These are phyloP conservation scores for Rhizopus stolonifer DNA, from an alignment of 371 early-diverging fungal species.

Conservation along the genomic window DNA sequence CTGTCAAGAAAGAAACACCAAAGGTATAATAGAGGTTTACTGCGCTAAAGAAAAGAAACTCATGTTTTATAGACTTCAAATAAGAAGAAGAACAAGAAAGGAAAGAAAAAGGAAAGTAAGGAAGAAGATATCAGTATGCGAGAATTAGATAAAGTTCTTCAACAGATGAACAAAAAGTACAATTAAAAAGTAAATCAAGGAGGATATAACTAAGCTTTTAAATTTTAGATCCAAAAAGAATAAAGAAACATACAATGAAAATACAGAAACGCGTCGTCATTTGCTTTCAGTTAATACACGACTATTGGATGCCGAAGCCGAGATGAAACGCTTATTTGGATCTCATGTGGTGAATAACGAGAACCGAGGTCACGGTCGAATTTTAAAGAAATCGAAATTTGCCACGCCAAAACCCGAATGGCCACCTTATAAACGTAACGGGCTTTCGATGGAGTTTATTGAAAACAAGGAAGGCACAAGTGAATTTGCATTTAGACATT, in stretches of 20 bases:
- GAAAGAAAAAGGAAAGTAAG: slow-evolving; percentile 45
- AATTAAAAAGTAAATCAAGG: background rate
- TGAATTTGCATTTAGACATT: slow-evolving; percentile 69
- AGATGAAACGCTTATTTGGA: slow-evolving; percentile 89
- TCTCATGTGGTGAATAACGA: slow-evolving; percentile 70
- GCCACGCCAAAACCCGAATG: slow-evolving; percentile 76
- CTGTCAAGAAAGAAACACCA: background rate
- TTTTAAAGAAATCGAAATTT: slow-evolving; percentile 60
- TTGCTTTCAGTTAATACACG: slow-evolving; percentile 66
- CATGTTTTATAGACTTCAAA: slow-evolving; percentile 15
- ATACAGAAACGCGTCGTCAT: slow-evolving; percentile 35
- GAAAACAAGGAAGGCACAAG: slow-evolving; percentile 49
- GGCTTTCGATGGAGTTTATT: slow-evolving; percentile 74
- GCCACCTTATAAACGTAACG: slow-evolving; percentile 69
- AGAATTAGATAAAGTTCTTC: slow-evolving; percentile 62
- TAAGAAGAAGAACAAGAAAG: slow-evolving; percentile 41
- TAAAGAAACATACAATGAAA: background rate
- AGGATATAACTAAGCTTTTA: no score
- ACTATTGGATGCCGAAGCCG: slow-evolving; percentile 80
- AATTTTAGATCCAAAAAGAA: background rate
- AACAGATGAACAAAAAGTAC: slow-evolving; percentile 56
- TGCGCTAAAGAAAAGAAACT: background rate
- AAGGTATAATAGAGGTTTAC: background rate
- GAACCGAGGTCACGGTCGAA: slow-evolving; percentile 46
- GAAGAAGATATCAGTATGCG: slow-evolving; percentile 57